These are phyloP conservation scores for Alternaria infectoria DNA, from an alignment of 2,329 filamentous ascomycete genomes.

Conservation along the genomic window DNA sequence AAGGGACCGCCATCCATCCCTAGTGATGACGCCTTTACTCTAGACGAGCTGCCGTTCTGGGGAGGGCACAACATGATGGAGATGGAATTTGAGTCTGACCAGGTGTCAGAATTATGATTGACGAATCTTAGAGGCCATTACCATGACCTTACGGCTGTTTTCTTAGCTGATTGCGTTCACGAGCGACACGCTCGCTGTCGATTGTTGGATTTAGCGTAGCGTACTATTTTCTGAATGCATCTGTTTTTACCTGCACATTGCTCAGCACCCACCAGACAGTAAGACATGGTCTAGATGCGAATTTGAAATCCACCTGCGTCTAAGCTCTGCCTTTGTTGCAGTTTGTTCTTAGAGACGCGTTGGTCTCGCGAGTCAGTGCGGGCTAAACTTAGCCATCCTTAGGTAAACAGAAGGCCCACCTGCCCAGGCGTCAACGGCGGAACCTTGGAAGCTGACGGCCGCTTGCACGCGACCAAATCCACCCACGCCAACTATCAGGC, in stretches of 20 bases:
- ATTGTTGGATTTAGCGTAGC: conserved; percentile 5
- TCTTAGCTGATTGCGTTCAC: neutral
- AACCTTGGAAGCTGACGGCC: conserved; percentile 6
- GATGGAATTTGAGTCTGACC: conserved; percentile 33
- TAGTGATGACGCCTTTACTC: conserved; percentile 47
- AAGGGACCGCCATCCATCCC: conserved; percentile 46
- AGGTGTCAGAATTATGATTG: neutral
- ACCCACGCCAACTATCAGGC: neutral
- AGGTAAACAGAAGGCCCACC: conserved; percentile 19
- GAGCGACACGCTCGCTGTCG: conserved; percentile 5
- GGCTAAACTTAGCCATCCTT: conserved; percentile 12
- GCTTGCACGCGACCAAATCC: neutral
- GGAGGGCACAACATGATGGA: conserved; percentile 37
- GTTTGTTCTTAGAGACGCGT: neutral
- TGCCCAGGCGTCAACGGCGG: conserved; percentile 2
- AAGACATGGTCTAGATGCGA: neutral
- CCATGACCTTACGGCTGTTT: neutral
- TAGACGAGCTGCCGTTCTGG: conserved; percentile 49
- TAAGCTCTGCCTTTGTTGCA: neutral
- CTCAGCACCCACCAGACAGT: neutral
- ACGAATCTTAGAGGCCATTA: neutral
- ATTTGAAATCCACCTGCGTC: neutral
- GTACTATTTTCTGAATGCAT: neutral
- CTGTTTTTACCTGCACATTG: conserved; percentile 6
- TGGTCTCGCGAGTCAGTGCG: neutral